phyloP scores from a whole-genome alignment of 2,329 filamentous ascomycete genomes.

The Neopestalotiopsis sp. region DNA sequence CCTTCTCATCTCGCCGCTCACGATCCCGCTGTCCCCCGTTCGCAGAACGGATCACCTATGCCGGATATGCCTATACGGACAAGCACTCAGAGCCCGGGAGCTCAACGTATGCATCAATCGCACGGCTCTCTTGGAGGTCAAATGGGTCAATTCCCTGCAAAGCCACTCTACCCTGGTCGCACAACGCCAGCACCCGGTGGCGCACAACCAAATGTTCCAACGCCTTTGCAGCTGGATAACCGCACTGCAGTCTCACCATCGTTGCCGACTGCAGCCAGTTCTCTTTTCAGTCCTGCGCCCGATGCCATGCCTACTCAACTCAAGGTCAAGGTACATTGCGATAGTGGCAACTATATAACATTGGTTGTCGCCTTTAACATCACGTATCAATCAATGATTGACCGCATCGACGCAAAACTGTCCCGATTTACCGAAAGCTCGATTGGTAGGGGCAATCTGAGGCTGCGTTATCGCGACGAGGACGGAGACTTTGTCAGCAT shows the following conservation, averaged over 20 bases:
- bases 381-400: slow-evolving; percentile 89
- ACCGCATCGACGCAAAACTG: slow-evolving; percentile 95
- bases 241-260: slow-evolving; percentile 54
- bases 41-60: slow-evolving; percentile 81
- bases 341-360: slow-evolving; percentile 84
- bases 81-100: slow-evolving; percentile 74
- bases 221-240: slow-evolving; percentile 43
- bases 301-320: slow-evolving; percentile 71
- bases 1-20: slow-evolving; percentile 62
- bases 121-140: slow-evolving; percentile 55
- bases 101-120: slow-evolving; percentile 60
- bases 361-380: slow-evolving; percentile 97
- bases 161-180: slow-evolving; percentile 59
- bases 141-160: slow-evolving; percentile 62
- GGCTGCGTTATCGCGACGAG: slow-evolving; percentile 88
- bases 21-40: slow-evolving; percentile 73
- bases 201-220: slow-evolving; percentile 35
- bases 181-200: slow-evolving; percentile 47
- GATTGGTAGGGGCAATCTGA: slow-evolving; percentile 81
- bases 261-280: slow-evolving; percentile 43
- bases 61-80: slow-evolving; percentile 70
- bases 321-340: slow-evolving; percentile 94
- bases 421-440: slow-evolving; percentile 84
- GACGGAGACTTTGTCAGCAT: slow-evolving; percentile 95
- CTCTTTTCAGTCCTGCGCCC: slow-evolving; percentile 53